phyloP scores from a whole-genome alignment of 371 early-diverging fungal species.

The Apophysomyces ossiformis region DNA sequence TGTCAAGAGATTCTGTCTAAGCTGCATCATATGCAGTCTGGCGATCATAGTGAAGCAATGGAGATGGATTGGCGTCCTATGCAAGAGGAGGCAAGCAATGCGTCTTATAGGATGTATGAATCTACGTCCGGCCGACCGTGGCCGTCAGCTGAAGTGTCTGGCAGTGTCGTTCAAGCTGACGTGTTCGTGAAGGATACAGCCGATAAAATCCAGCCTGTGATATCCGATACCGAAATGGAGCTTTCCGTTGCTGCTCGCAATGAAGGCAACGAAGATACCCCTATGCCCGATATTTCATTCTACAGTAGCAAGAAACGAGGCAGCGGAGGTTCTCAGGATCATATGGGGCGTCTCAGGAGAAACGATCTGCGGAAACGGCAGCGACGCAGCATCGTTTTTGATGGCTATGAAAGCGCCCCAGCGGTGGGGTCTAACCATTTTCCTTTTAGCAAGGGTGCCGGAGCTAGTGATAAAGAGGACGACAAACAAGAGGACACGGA shows the following conservation, averaged over 20 bases:
- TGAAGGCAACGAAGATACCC: too few species aligned
- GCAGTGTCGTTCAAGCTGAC: not conserved
- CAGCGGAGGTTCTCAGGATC: too few species aligned
- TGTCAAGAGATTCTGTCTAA: conserved; percentile 62
- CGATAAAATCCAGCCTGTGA: conserved; percentile 11
- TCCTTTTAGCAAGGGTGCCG: too few species aligned
- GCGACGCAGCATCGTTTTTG: too few species aligned
- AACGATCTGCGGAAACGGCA: too few species aligned
- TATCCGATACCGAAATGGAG: not conserved
- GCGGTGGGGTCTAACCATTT: too few species aligned
- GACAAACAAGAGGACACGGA: not conserved
- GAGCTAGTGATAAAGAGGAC: too few species aligned
- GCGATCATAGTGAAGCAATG: not conserved
- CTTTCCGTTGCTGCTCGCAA: not conserved
- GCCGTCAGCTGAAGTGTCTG: not conserved
- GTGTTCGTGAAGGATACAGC: conserved; percentile 4
- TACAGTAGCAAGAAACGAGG: too few species aligned
- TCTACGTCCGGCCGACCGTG: not conserved
- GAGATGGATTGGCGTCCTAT: not conserved
- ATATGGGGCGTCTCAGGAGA: too few species aligned
- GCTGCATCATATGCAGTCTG: conserved; percentile 23
- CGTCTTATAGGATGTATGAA: conserved; percentile 1
- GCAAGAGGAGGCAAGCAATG: not conserved
- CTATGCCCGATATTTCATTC: too few species aligned
- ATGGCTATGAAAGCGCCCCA: too few species aligned